phyloP scores from a whole-genome alignment of 148 eudicot species.

The Talinum fruticosum region DNA sequence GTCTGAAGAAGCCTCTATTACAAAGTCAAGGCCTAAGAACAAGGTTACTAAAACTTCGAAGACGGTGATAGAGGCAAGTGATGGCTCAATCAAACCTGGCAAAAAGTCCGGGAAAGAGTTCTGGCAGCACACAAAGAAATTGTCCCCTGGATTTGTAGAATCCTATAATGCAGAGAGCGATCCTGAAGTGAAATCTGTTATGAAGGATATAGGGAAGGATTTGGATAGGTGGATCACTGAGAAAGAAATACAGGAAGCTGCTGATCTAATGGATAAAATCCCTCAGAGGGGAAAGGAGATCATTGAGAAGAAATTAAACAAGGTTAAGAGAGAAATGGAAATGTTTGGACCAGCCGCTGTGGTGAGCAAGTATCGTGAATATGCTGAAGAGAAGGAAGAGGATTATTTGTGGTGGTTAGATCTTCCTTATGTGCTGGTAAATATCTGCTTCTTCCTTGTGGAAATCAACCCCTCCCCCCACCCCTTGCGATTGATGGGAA shows the following conservation, averaged over 20 bases:
- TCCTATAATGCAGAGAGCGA: constrained; percentile 75
- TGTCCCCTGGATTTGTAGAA: constrained; percentile 80
- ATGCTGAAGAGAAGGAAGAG: constrained; percentile 69
- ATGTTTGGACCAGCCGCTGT: constrained; percentile 88
- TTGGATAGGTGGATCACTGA: constrained; percentile 91
- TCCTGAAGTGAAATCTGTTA: constrained; percentile 69
- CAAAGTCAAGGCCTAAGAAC: constrained; percentile 20
- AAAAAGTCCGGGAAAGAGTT: constrained; percentile 78
- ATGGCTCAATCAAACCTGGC: constrained; percentile 77
- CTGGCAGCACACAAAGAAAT: constrained; percentile 94
- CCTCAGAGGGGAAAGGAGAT: constrained; percentile 50
- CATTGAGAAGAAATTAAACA: constrained; percentile 63
- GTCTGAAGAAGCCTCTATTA: constrained; percentile 25
- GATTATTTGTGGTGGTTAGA: constrained; percentile 98
- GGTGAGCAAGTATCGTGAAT: constrained; percentile 76
- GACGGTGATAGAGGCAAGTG: constrained; percentile 74
- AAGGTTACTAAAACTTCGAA: constrained; percentile 38
- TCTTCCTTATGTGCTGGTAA: constrained; percentile 80
- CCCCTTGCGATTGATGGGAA: no score
- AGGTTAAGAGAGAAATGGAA: constrained; percentile 89
- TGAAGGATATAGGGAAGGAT: constrained; percentile 93
- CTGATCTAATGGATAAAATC: constrained; percentile 57
- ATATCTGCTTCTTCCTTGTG: constrained; percentile 2
- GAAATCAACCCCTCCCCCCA: background rate
- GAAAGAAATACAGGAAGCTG: constrained; percentile 74